These are phyloP conservation scores for Gracilariopsis chorda DNA, from an alignment of 23 red algal species.

Conservation along the genomic window DNA sequence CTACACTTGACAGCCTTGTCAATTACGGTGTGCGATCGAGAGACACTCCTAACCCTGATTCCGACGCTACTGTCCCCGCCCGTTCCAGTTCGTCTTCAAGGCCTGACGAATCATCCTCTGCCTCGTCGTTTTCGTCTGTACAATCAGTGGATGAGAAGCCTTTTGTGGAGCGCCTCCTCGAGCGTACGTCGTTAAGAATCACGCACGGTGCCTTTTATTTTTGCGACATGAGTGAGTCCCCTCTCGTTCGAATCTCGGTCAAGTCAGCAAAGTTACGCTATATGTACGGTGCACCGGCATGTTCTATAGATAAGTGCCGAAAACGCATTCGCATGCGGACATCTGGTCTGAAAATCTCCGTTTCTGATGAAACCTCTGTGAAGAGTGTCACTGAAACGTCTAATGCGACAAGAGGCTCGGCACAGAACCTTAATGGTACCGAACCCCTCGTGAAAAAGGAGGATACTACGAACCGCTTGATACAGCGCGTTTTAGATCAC, in stretches of 20 bases:
- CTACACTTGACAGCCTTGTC: neutral
- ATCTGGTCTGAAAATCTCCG: conserved; percentile 17
- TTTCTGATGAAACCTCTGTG: conserved; percentile 11
- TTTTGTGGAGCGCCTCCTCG: conserved; percentile 21
- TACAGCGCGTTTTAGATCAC: conserved; percentile 11
- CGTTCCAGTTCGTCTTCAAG: neutral
- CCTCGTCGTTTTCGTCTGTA: conserved; percentile 30
- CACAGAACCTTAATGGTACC: neutral
- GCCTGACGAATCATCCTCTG: neutral
- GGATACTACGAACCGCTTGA: conserved; percentile 48
- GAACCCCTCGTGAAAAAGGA: too few species aligned
- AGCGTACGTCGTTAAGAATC: conserved; percentile 34
- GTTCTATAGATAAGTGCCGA: conserved; percentile 30
- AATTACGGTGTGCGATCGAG: conserved; percentile 8
- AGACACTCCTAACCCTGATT: neutral
- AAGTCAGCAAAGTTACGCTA: conserved; percentile 46
- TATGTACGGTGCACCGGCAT: conserved; percentile 46
- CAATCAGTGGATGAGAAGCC: conserved; percentile 50
- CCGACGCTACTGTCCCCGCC: neutral
- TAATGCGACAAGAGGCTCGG: neutral
- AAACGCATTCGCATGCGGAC: conserved; percentile 42
- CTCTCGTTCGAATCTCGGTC: conserved; percentile 44
- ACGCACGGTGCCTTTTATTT: conserved; percentile 57
- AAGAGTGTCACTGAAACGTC: neutral
- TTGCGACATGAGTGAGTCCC: conserved; percentile 59